Base-by-base conservation (phyloP, 2,329 filamentous ascomycete genomes). In the Botryosphaeria dothidea region DNA sequence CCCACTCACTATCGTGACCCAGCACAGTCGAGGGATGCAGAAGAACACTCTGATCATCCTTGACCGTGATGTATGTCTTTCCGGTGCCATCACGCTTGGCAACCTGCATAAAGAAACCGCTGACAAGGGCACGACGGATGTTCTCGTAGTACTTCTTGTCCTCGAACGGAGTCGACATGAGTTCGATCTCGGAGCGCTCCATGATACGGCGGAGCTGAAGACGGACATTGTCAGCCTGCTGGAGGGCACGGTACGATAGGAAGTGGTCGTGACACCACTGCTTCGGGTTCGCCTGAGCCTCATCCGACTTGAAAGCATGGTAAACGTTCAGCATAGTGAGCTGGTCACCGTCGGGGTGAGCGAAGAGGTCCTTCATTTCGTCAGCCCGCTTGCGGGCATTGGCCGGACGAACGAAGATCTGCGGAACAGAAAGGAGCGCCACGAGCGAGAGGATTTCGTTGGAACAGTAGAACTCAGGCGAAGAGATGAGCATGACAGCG, bases 141-240 rank as follows among this genome's bases (percentile, higher is more conserved):
- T 99, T 99, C 77, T 88, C 92, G 80, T 98, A 99, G 83, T 99
- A 99, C 75, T 96, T 92, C 84, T 96, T 97, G 81, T 98, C 90
- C 72, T 93, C 90, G 74, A 97, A 98, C 0, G 91, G 86, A 0
- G 94, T 98, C 61, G 91, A 95, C 63, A 97, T 78, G 58, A 99
- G 87, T 67, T 96, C 91, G 9, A 99, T 81, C 66, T 90, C 91
- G 69, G 93, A 88, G 15, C 91, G 92, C 81, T 99, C 93, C 96
- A 99, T 99, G 77, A 98, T 97, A 65, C 93, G 90, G 80, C 92
- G 92, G 36, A 99, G 87, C 80, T 99, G 95, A 64, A 88, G 81
- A 56, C 95, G 93, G 8, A 99, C 94, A 71, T 95, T 96, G 80
- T 99, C 95, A 11, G 95, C 95, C 69, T 93, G 96, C 66, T 92